Evolutionary conservation across 2,329 filamentous ascomycete species (phyloP).

Genomic region (Cladosporium sp.): DNA sequence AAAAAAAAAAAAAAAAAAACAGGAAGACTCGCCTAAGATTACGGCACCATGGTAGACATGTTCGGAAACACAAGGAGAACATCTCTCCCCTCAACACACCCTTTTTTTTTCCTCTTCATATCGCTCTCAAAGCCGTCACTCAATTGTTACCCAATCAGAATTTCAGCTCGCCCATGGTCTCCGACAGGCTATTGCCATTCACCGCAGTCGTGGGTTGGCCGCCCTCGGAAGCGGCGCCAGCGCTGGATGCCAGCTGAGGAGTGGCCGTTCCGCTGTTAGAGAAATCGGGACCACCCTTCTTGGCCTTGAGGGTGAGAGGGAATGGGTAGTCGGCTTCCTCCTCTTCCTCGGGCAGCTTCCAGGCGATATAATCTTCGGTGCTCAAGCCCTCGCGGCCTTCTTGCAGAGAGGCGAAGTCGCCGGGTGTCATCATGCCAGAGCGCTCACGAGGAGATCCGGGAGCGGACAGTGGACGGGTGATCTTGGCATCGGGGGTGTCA

Average conservation of each 20-base stretch:
- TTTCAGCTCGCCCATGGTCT: constrained; percentile 5
- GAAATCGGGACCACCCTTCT: constrained; percentile 21
- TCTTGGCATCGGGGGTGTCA: constrained; percentile 82
- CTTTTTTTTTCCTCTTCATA: not conserved
- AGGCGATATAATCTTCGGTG: constrained; percentile 97
- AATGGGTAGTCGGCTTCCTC: constrained; percentile 78
- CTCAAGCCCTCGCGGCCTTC: constrained; percentile 89
- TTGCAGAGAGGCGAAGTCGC: constrained; percentile 94
- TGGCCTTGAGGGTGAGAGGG: constrained; percentile 63
- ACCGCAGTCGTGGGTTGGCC: constrained; percentile 11
- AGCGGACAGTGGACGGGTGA: constrained; percentile 88
- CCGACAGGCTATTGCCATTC: constrained; percentile 3
- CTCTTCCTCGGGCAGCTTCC: constrained; percentile 84
- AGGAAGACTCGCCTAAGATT: not conserved
- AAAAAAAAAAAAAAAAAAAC: no score
- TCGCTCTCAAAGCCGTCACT: not conserved
- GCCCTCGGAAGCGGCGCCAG: constrained; percentile 6
- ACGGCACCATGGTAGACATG: not conserved
- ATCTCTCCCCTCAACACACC: not conserved
- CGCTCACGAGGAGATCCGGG: constrained; percentile 89
- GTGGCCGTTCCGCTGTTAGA: constrained; percentile 8
- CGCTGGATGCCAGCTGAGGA: constrained; percentile 8
- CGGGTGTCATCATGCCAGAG: constrained; percentile 97
- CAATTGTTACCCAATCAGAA: constrained; percentile 4
- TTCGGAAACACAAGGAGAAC: not conserved